These are phyloP conservation scores for Fragaria iinumae DNA, from an alignment of 306 rosid genomes.

Conservation along the genomic window DNA sequence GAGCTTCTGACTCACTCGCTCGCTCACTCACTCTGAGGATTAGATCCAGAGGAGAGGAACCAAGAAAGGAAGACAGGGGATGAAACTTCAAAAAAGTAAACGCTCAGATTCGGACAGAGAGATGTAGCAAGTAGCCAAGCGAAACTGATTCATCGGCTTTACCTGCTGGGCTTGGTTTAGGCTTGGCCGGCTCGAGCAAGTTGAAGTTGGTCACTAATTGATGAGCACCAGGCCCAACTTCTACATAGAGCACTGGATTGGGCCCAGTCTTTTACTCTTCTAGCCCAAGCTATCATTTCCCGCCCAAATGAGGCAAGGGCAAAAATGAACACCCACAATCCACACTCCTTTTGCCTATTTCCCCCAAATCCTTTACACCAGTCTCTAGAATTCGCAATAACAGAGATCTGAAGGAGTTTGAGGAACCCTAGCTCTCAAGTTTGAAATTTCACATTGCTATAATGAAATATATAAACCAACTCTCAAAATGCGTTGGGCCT, in stretches of 20 bases:
- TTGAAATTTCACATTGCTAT: too few relatives aligned
- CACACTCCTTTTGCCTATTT: too few relatives aligned
- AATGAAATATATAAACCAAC: too few relatives aligned
- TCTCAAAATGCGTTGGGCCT: too few relatives aligned
- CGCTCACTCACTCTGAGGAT: background rate
- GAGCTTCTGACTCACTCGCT: background rate
- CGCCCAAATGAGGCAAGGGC: background rate
- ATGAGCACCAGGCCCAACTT: background rate
- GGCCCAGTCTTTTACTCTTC: background rate
- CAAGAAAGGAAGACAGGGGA: background rate
- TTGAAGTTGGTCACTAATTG: background rate
- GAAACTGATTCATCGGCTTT: background rate
- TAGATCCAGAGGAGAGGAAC: background rate
- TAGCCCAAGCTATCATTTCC: background rate
- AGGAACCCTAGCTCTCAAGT: too few relatives aligned
- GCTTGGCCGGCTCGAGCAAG: slow-evolving; percentile 2
- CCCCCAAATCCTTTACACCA: too few relatives aligned
- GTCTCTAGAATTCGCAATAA: too few relatives aligned
- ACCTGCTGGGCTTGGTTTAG: slow-evolving; percentile 5
- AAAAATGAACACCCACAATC: too few relatives aligned
- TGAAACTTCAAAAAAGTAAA: background rate
- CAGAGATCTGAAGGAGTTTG: too few relatives aligned
- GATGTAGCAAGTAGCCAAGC: background rate
- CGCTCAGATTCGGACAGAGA: background rate
- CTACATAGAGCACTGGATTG: background rate